A percentile compares a stretch with the other conserved stretches of the same genome.
Evolutionary conservation across 2,329 filamentous ascomycete species (phyloP).

Genomic region (Fusarium cicatricum): DNA sequence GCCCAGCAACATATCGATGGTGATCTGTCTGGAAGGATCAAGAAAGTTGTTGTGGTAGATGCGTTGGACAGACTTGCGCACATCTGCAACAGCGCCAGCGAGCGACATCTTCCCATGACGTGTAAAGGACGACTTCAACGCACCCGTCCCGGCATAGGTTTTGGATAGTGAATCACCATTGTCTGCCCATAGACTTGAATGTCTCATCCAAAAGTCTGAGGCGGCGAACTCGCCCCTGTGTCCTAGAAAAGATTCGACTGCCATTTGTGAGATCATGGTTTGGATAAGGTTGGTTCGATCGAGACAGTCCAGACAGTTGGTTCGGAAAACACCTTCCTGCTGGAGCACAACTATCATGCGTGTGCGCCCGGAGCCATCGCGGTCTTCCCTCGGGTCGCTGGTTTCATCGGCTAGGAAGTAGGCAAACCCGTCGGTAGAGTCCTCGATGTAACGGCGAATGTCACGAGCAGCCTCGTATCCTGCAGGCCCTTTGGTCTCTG

Average conservation of each 20-base stretch:
- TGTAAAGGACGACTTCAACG: constrained; percentile 94
- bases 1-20: constrained; percentile 91
- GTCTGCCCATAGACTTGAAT: constrained; percentile 95
- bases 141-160: constrained; percentile 96
- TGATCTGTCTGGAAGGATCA: constrained; percentile 91
- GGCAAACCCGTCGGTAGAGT: constrained; percentile 87
- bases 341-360: constrained; percentile 77
- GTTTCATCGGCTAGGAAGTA: constrained; percentile 85
- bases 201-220: constrained; percentile 89
- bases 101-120: constrained; percentile 95
- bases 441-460: constrained; percentile 80
- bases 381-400: constrained; percentile 59
- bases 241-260: constrained; percentile 81
- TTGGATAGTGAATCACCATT: constrained; percentile 94
- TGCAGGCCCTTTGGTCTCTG: constrained; percentile 84
- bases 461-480: constrained; percentile 92
- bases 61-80: constrained; percentile 90
- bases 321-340: constrained; percentile 94
- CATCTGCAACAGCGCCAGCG: constrained; percentile 92
- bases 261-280: constrained; percentile 94
- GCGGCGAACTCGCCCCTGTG: constrained; percentile 75
- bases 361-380: constrained; percentile 47
- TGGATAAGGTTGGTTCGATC: constrained; percentile 97
- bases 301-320: constrained; percentile 95
- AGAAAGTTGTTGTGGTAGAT: constrained; percentile 98